Evolutionary conservation across 2,329 filamentous ascomycete genomes (phyloP), one percentile per base, ranked within the genome.

Genomic region (Penicillium digitatum): DNA sequence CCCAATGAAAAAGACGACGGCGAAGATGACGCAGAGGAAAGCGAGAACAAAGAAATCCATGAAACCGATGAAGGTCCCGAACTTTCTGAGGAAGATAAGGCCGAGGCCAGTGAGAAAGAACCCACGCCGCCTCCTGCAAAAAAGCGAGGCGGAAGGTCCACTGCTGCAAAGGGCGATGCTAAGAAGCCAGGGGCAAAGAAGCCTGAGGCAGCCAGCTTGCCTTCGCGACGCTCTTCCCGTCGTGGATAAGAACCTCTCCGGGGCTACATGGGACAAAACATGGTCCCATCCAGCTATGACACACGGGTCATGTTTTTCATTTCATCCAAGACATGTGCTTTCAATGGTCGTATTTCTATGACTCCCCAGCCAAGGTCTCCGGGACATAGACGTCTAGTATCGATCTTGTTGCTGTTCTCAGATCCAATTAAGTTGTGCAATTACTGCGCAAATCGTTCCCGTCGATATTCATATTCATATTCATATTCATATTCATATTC

Each of bases 1-100:
- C 59, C 65, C 16, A 54, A 67, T 20, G 57, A 62, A 12, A 60
- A 69, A 26, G 63, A 63, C 32, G 65, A 69, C 47, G 64, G 68
- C 2, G 66, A 72, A 32, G 63, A 65, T 16, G 49, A 62, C 3
- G 60, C 56, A 10, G 58, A 62, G 26, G 46, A 54, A 22, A 52
- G 59, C 2, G 54, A 63, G n/a, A 60, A 62, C 20, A 61, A 63
- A 34, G 60, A 64, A 24, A 20, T 22, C 11, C 42, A 59, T 24
- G 57, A 51, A 10, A 31, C 48, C 7, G 37, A 40, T 24, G 56
- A 54, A 3, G 52, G 54, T 11, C 47, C 57, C n/a, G 48, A 59
- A 38, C 53, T 54, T 14, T 34, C 32, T n/a, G 54, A 57, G 14
- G 35, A 27, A 11, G 52, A 56, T 11, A 50, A 59, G 6, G 34